Conservation (phyloP, 2,329 filamentous ascomycete genomes). For the Fusarium odoratissimum region DNA sequence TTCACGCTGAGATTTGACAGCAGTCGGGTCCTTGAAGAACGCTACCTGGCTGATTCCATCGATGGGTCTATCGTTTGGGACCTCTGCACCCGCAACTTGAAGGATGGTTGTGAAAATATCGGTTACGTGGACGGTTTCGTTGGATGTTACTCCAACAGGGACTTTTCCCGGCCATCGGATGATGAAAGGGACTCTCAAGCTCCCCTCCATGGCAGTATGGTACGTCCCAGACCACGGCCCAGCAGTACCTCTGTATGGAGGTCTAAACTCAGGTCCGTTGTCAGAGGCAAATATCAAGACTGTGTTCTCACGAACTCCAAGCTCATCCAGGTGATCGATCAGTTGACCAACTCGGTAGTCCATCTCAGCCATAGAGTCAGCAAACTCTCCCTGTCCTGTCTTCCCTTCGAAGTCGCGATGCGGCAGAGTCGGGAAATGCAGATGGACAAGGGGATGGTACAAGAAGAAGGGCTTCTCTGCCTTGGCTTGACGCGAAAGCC, state of each 20-base stretch:
- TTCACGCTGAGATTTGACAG: constrained; percentile 27
- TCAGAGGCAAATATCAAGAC: constrained; percentile 52
- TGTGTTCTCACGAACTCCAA: constrained; percentile 47
- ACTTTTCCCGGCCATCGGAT: constrained; percentile 49
- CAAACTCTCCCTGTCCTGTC: constrained; percentile 48
- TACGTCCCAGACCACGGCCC: constrained; percentile 52
- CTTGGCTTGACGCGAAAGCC: constrained; percentile 44
- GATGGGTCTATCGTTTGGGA: constrained; percentile 47
- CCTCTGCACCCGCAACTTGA: constrained; percentile 33
- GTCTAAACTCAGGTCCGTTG: constrained; percentile 51
- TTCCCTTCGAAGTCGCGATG: constrained; percentile 46
- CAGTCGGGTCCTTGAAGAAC: constrained; percentile 42
- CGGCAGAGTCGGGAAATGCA: constrained; percentile 50
- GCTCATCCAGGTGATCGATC: constrained; percentile 47
- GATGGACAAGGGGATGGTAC: constrained; percentile 50
- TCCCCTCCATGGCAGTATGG: constrained; percentile 53
- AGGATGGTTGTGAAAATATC: constrained; percentile 49
- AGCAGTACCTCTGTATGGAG: constrained; percentile 48
- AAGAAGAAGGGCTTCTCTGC: constrained; percentile 46
- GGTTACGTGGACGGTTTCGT: constrained; percentile 50
- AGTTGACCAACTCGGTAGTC: constrained; percentile 49
- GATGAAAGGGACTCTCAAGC: constrained; percentile 51
- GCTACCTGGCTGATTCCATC: constrained; percentile 47
- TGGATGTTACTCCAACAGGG: constrained; percentile 42
- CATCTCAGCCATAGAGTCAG: constrained; percentile 51